phyloP scores from a whole-genome alignment of 2,329 filamentous ascomycete species.

The Verticillium alfalfae region DNA sequence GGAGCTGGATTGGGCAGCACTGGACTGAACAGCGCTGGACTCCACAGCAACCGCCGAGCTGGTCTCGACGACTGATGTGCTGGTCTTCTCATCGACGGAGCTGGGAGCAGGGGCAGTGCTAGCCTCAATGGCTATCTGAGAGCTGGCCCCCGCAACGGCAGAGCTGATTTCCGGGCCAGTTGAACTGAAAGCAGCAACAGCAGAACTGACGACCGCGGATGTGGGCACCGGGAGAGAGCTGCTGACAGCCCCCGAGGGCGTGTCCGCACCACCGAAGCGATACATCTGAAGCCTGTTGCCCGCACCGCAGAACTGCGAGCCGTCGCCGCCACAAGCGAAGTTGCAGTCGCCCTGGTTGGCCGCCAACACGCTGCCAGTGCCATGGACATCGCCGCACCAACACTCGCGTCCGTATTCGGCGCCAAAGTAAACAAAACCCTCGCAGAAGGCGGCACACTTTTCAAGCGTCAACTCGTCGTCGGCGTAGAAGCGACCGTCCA shows the following conservation, averaged over 20 bases:
- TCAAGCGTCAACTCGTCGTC: conserved; percentile 29
- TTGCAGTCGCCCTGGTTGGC: conserved; percentile 24
- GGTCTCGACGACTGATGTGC: neutral
- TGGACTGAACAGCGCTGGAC: neutral
- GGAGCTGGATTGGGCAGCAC: neutral
- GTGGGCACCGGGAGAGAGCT: neutral
- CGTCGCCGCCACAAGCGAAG: conserved; percentile 24
- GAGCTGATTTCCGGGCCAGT: neutral
- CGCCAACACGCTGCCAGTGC: conserved; percentile 18
- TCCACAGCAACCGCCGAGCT: neutral
- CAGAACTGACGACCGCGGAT: neutral
- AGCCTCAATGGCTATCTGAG: neutral
- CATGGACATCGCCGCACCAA: conserved; percentile 28
- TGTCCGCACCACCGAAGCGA: neutral
- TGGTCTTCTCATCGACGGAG: neutral
- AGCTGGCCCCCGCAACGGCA: neutral
- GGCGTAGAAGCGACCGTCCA: conserved; percentile 19
- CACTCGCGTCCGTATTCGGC: conserved; percentile 30
- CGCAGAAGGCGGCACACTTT: conserved; percentile 22
- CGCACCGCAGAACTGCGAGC: conserved; percentile 27
- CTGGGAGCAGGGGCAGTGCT: neutral
- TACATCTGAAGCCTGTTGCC: conserved; percentile 26
- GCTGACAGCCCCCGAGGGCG: neutral
- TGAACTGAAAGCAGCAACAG: neutral
- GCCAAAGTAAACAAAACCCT: conserved; percentile 23